A percentile compares a stretch with the other conserved stretches of the same genome.
phyloP scores from a whole-genome alignment of 805 yeast genomes.

The Wickerhamiella azymoides region DNA sequence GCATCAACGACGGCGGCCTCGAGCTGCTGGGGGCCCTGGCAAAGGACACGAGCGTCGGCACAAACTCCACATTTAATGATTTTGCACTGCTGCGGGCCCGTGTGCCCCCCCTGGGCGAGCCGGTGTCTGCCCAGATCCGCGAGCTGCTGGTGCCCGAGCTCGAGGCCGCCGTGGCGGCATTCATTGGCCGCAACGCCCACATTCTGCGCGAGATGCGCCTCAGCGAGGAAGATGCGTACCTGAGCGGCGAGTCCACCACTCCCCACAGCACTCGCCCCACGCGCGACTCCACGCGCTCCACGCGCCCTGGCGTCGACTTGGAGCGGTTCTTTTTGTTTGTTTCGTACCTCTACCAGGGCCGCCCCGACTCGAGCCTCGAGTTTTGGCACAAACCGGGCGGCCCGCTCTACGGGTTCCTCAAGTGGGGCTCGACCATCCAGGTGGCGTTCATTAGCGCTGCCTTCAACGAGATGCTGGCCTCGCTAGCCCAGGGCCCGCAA shows the following conservation, averaged over 20 bases:
- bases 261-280: no score
- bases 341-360: conserved; percentile 49
- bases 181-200: conserved; percentile 27
- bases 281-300: no score
- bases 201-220: conserved; percentile 28
- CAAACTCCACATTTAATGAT: conserved; percentile 16
- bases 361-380: conserved; percentile 40
- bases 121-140: conserved; percentile 7
- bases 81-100: conserved; percentile 20
- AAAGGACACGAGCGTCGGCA: conserved; percentile 20
- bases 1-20: conserved; percentile 27
- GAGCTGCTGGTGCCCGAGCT: conserved; percentile 15
- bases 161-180: conserved; percentile 19
- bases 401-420: conserved; percentile 62
- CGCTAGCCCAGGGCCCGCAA: conserved; percentile 49
- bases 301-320: conserved; percentile 53
- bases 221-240: conserved; percentile 27
- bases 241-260: no score
- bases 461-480: conserved; percentile 63
- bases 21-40: conserved; percentile 28
- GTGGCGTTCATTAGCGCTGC: conserved; percentile 65
- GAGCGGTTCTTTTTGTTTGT: conserved; percentile 75
- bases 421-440: conserved; percentile 77
- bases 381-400: conserved; percentile 62
- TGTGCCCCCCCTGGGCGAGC: conserved; percentile 18